Conservation (phyloP, 495 filamentous ascomycete species). For the Astrothelium macrocarpum region DNA sequence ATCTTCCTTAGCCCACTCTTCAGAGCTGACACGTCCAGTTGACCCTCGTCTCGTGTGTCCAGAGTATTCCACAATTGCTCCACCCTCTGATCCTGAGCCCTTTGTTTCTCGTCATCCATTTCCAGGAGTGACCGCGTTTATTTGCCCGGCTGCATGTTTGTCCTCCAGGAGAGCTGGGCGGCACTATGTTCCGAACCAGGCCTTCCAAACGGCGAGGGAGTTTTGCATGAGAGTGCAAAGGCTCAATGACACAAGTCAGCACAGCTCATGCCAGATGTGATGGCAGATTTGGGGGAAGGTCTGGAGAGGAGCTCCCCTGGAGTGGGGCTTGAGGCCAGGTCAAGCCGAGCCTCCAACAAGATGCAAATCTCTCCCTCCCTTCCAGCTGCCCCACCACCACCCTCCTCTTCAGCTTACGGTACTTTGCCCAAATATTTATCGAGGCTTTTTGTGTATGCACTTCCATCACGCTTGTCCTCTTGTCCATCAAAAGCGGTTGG, state of each 20-base stretch:
- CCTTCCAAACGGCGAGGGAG: too few species aligned
- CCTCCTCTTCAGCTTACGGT: too few species aligned
- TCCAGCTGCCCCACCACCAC: too few species aligned
- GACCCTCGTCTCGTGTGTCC: conserved; percentile 63
- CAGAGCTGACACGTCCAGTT: conserved; percentile 71
- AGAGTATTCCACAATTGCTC: conserved; percentile 71
- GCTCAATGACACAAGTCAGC: not conserved
- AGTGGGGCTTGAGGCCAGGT: not conserved
- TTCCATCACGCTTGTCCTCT: too few species aligned
- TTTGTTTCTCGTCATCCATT: conserved; percentile 38
- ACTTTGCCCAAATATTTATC: too few species aligned
- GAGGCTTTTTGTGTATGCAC: too few species aligned
- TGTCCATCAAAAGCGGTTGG: too few species aligned
- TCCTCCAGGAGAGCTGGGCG: not conserved
- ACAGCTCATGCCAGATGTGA: not conserved
- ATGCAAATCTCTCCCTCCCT: not conserved
- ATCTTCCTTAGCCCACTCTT: conserved; percentile 78
- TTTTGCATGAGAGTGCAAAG: not conserved
- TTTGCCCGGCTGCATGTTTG: not conserved
- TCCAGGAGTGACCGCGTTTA: not conserved
- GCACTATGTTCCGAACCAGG: not conserved
- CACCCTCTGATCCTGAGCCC: conserved; percentile 64
- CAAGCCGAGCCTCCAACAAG: not conserved
- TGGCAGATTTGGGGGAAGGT: not conserved
- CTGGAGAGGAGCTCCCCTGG: not conserved